A percentile compares a stretch with the other conserved stretches of the same genome.
phyloP scores from a whole-genome alignment of 2,329 filamentous ascomycete species.

The Aspergillus sergii region DNA sequence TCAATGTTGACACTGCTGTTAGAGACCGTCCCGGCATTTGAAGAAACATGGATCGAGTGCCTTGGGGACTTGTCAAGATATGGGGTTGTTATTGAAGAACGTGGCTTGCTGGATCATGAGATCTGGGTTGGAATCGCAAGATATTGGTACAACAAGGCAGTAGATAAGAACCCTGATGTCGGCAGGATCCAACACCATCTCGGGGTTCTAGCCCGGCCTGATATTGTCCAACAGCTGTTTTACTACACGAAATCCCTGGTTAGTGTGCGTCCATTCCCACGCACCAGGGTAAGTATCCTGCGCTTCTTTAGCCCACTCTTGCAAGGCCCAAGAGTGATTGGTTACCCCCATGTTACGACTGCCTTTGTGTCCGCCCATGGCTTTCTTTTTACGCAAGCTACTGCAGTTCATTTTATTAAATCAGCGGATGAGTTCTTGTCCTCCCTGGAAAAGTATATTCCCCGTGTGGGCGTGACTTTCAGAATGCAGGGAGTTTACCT shows the following conservation, averaged over 20 bases:
- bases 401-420: constrained; percentile 41
- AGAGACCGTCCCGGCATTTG: constrained; percentile 80
- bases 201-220: constrained; percentile 65
- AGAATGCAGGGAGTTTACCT: constrained; percentile 59
- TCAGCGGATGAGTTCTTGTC: constrained; percentile 45
- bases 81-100: constrained; percentile 88
- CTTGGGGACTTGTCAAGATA: constrained; percentile 84
- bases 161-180: constrained; percentile 72
- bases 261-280: constrained; percentile 57
- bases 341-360: constrained; percentile 44
- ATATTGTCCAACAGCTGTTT: constrained; percentile 60
- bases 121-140: constrained; percentile 79
- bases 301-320: constrained; percentile 58
- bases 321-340: constrained; percentile 37
- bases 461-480: constrained; percentile 50
- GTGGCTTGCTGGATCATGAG: constrained; percentile 73
- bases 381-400: constrained; percentile 45
- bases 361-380: constrained; percentile 59
- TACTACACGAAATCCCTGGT: constrained; percentile 62
- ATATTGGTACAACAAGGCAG: constrained; percentile 83
- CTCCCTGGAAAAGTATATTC: constrained; percentile 52
- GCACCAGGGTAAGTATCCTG: constrained; percentile 59
- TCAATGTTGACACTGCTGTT: constrained; percentile 85
- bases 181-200: constrained; percentile 87
- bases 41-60: constrained; percentile 92